Base-by-base conservation (phyloP, 305 asterid species). In the Rubia tinctorum region DNA sequence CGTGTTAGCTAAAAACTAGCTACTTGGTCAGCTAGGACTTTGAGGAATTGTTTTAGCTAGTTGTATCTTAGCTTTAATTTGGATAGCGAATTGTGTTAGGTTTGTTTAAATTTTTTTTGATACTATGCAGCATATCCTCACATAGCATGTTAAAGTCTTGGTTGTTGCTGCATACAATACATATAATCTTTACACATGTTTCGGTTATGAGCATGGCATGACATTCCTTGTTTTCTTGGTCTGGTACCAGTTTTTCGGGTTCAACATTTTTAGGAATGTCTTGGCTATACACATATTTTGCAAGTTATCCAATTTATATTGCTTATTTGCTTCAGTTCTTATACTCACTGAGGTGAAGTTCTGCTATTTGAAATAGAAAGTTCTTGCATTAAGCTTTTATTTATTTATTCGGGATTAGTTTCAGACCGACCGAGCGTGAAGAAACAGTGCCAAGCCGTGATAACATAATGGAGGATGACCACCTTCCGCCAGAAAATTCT, bases 381-480 rank as follows among this genome's bases (percentile, higher is more conserved):
- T 45, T 45, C 53, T 56, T 18, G 9, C 22, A 56, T 59, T 22
- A 23, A 12, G 7, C 17, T 61, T 62, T 22, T 15, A 14, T 13
- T 25, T 23, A 30, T 30, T 30, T 60, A 7, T 60, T n/a, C 1
- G 56, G 18, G 20, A 60, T 60, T 22, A 56, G 62, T 56, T n/a
- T 56, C 12, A n/a, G 12, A n/a, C 27, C 62, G 20, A 22, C 34
- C 64, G 6, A 59, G 15, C 34, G 18, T 47, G 11, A 45, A 68
- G 51, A 68, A 14, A 37, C 39, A 37, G 20, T 18, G 49, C 55
- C 7, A n/a, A 39, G 55, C 11, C 45, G 23, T 23, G 17, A 37
- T 0, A 37, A 37, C 42, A 12, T 12, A 63, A 65, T 63, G 75
- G 75, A 70, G 79, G 72, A 63, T 2, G 60, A 22, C 37, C 23